A percentile compares a stretch with the other conserved stretches of the same genome.
These are phyloP conservation scores for Schizonepeta tenuifolia DNA, from an alignment of 257 asterid species.

Conservation along the genomic window DNA sequence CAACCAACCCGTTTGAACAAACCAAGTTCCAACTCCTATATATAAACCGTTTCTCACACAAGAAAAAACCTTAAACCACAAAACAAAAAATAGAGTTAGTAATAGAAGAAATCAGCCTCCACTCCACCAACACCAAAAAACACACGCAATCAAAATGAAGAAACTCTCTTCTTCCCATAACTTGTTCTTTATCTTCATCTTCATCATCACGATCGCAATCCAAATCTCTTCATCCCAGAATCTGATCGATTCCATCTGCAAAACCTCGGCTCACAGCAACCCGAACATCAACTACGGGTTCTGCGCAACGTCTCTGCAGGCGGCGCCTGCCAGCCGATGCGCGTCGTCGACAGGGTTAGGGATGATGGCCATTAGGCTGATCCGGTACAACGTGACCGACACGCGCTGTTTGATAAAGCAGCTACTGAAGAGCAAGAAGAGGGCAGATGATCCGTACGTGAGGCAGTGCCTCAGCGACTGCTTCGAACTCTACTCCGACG, in stretches of 20 bases:
- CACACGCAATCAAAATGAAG: constrained; percentile 15
- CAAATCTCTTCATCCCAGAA: constrained; percentile 34
- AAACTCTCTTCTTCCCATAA: constrained; percentile 21
- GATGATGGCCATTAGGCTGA: constrained; percentile 54
- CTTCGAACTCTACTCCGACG: constrained; percentile 59
- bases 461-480: constrained; percentile 56
- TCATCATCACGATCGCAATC: constrained; percentile 31
- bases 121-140: too few species aligned
- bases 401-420: constrained; percentile 58
- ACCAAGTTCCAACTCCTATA: constrained; percentile 36
- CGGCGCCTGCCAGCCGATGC: constrained; percentile 73
- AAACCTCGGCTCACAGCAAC: constrained; percentile 34
- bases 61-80: not conserved
- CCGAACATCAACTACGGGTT: constrained; percentile 63
- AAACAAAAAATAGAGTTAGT: not conserved
- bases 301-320: constrained; percentile 71
- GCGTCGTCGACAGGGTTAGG: constrained; percentile 65
- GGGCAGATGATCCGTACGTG: constrained; percentile 31
- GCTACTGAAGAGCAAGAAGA: constrained; percentile 36
- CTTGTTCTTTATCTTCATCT: constrained; percentile 18
- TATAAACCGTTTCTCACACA: constrained; percentile 5
- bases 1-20: constrained; percentile 4
- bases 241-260: constrained; percentile 61
- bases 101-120: too few species aligned
- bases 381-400: constrained; percentile 68